A percentile compares a stretch with the other conserved stretches of the same genome.
Conservation (phyloP, 2,329 filamentous ascomycete genomes). For the Ilyonectria sp. region DNA sequence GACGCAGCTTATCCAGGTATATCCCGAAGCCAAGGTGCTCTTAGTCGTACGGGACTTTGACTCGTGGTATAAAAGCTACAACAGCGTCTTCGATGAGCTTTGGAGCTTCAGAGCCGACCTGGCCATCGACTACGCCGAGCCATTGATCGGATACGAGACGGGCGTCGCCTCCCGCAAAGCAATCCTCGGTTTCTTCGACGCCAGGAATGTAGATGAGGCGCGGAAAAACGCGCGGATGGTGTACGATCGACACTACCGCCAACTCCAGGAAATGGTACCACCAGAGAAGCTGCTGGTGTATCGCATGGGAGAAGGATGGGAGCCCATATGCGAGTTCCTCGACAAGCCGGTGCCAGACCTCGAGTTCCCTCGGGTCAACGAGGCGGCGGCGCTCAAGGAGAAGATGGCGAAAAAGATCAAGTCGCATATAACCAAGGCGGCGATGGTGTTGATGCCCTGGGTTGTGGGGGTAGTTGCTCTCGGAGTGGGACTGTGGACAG, state of each 20-base stretch:
- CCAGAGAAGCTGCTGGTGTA: constrained; percentile 50
- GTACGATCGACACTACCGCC: constrained; percentile 50
- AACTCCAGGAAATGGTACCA: constrained; percentile 48
- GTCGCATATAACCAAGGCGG: constrained; percentile 21
- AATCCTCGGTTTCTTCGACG: constrained; percentile 49
- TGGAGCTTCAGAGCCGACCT: constrained; percentile 38
- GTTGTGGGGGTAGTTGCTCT: constrained; percentile 22
- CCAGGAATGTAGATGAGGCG: constrained; percentile 39
- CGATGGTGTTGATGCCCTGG: constrained; percentile 35
- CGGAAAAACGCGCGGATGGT: constrained; percentile 38
- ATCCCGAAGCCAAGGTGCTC: constrained; percentile 54
- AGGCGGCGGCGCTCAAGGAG: constrained; percentile 42
- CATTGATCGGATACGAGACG: constrained; percentile 52
- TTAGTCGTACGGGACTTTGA: constrained; percentile 51
- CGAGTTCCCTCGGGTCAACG: constrained; percentile 52
- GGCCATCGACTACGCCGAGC: constrained; percentile 43
- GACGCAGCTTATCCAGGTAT: constrained; percentile 47
- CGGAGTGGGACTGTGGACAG: constrained; percentile 31
- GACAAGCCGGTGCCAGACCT: constrained; percentile 49
- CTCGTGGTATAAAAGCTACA: constrained; percentile 51
- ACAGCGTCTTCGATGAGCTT: constrained; percentile 43
- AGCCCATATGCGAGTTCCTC: constrained; percentile 55
- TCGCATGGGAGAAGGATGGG: constrained; percentile 53
- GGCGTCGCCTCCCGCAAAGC: constrained; percentile 44
- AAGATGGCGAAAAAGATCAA: constrained; percentile 24